Conservation (phyloP, 257 asterid species). For the Ilex asprella region DNA sequence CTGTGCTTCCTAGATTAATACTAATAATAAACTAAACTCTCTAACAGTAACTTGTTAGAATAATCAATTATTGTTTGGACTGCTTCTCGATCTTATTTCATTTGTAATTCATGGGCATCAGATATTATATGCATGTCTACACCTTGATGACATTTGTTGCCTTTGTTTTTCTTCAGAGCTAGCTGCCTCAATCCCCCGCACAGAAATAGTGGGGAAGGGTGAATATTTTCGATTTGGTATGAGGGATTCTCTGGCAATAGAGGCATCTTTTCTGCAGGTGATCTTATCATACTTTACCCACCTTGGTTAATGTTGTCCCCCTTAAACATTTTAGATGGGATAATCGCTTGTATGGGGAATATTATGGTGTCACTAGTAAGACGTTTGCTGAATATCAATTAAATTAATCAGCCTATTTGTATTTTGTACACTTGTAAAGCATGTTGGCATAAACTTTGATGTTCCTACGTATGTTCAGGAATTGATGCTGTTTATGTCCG, state of each 20-base stretch:
- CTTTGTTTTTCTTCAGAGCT: conserved; percentile 44
- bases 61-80: too few relatives aligned
- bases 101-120: too few relatives aligned
- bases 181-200: conserved; percentile 43
- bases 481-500: not conserved
- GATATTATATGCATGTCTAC: too few relatives aligned
- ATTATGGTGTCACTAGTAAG: not conserved
- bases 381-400: not conserved
- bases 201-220: conserved; percentile 83
- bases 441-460: not conserved
- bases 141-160: not conserved
- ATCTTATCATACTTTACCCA: conserved; percentile 8
- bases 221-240: conserved; percentile 91
- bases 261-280: conserved; percentile 96
- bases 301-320: not conserved
- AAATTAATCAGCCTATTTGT: too few relatives aligned
- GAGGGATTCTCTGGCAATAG: conserved; percentile 98
- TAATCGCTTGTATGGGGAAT: not conserved
- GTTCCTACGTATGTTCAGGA: not conserved
- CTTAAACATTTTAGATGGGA: not conserved
- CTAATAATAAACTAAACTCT: too few relatives aligned
- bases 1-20: too few relatives aligned
- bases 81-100: too few relatives aligned
- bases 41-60: too few relatives aligned
- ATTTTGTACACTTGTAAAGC: not conserved